Conservation (phyloP, 139 green algal genomes). For the Closterium sp. region DNA sequence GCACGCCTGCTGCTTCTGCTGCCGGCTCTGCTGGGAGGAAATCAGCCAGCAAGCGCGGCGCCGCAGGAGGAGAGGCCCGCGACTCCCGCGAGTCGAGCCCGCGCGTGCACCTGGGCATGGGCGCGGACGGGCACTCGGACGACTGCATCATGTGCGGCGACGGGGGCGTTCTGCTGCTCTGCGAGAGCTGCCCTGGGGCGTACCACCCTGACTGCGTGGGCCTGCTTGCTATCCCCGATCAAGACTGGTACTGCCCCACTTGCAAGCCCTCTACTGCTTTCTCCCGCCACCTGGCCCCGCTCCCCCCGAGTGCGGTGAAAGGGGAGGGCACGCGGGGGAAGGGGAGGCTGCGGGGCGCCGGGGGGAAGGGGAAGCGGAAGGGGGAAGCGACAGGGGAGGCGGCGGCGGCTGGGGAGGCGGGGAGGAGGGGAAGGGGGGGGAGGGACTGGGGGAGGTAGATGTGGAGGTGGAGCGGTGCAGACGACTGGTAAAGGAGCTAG, state of each 20-base stretch:
- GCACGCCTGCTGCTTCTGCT: background rate
- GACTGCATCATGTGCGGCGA: conserved; percentile 39
- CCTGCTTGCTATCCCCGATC: background rate
- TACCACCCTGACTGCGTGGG: conserved; percentile 46
- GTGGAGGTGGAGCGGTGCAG: conserved; percentile 18
- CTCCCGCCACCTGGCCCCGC: background rate
- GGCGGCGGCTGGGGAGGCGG: background rate
- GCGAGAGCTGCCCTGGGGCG: conserved; percentile 27
- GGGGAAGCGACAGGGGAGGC: background rate
- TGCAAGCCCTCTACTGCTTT: conserved; percentile 39
- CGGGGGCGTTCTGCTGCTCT: conserved; percentile 22
- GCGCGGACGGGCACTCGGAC: conserved; percentile 9
- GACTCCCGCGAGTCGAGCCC: background rate
- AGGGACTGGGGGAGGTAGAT: background rate
- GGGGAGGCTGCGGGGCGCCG: too few relatives aligned
- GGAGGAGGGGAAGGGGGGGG: background rate
- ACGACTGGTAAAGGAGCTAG: conserved; percentile 50
- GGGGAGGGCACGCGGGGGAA: background rate
- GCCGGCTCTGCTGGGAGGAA: background rate
- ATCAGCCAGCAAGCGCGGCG: too few relatives aligned
- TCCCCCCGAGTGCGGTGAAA: background rate
- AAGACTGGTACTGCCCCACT: conserved; percentile 66
- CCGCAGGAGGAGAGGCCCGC: background rate
- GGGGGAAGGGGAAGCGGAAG: background rate
- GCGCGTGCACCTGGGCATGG: background rate